Evolutionary conservation across 192 early-diverging fungal species (phyloP), one percentile per base, ranked within the genome.

Genomic region (Podila epigama): DNA sequence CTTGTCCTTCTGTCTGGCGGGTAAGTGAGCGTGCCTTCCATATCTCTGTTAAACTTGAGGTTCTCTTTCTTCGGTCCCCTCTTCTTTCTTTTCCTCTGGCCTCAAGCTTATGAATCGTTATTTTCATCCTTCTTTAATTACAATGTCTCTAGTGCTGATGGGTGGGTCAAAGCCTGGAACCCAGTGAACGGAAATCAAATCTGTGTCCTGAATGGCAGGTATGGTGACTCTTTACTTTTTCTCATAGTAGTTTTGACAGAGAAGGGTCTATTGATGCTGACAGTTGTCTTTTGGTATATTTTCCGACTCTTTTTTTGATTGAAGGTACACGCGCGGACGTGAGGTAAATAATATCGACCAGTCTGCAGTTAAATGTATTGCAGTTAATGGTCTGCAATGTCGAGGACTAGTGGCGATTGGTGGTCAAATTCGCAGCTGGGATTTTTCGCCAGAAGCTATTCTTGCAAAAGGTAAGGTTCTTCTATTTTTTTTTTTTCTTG

Each of bases 151-250:
- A 84, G 84, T 25, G 67, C 60, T 34, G 87, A 90, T 72, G 89
- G 89, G 9, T 86, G 84, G 80, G 82, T 83, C 10, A 83, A 86
- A 50, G 58, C 82, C 32, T 81, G 83, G 79, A 85, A 90, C 62
- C 80, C 86, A 12, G 70, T 88, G 3, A 86, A 84, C 32, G 85
- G 86, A 4, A 28, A 62, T 3, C 52, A 75, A 31, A 71, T 89
- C 37, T 69, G 79, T 48, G 63, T 79, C 3, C 42, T 84, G 32
- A 68, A 70, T 29, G 77, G 61, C 50, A 70, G 79, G 81, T 82
- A 75, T 35, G 31, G 18, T 12, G 16, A 61, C 20, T 18, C n/a
- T 13, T 4, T 20, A 12, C 22, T 1, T 15, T 62, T 8, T 34
- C 25, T 27, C 1, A 3, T 2, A 13, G 16, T 15, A 16, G n/a